These are phyloP conservation scores for Hypoxylon sp. DNA, from an alignment of 2,329 filamentous ascomycete genomes.

Conservation along the genomic window DNA sequence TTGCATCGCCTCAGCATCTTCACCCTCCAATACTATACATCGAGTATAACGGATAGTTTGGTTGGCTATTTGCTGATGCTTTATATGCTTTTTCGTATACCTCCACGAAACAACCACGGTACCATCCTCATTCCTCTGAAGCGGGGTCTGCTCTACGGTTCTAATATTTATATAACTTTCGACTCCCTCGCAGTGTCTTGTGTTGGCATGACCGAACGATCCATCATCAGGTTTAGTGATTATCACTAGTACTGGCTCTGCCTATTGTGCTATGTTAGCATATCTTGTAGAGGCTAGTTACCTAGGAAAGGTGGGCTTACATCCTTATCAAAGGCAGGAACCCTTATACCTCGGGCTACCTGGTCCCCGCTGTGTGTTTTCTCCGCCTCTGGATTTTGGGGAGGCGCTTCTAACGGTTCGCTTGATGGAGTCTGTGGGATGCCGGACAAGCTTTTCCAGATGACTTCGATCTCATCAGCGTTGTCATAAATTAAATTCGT, in stretches of 20 bases:
- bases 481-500: not conserved
- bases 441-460: not conserved
- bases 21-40: constrained; percentile 10
- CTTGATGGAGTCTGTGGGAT: not conserved
- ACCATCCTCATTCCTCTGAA: not conserved
- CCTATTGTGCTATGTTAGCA: not conserved
- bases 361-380: not conserved
- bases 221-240: not conserved
- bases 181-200: constrained; percentile 2
- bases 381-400: not conserved
- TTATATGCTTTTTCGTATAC: constrained; percentile 4
- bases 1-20: constrained; percentile 16
- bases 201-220: not conserved
- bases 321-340: not conserved
- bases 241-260: not conserved
- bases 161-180: not conserved
- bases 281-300: not conserved
- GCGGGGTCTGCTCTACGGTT: not conserved
- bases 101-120: constrained; percentile 11
- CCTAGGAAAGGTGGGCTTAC: not conserved
- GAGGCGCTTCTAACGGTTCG: not conserved
- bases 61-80: not conserved
- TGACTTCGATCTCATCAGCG: not conserved
- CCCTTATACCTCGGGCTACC: not conserved
- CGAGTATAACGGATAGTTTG: constrained; percentile 9